These are phyloP conservation scores for Coemansia sp. DNA, from an alignment of 192 early-diverging fungal genomes.

Conservation along the genomic window DNA sequence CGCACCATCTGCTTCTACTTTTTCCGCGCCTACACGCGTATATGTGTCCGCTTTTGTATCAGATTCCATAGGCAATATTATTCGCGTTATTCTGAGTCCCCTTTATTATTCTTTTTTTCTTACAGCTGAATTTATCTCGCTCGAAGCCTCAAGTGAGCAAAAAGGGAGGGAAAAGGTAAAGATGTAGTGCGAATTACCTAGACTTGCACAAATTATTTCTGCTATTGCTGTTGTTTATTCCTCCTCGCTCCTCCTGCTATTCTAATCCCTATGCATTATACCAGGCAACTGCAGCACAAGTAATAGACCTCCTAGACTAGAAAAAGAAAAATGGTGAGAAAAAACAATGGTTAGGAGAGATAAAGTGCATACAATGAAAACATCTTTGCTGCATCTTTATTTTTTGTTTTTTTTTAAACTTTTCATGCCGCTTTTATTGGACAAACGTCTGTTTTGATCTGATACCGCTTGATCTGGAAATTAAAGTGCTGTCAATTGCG, in stretches of 20 bases:
- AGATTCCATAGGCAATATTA: conserved; percentile 13
- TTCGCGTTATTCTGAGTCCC: neutral
- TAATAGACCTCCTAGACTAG: neutral
- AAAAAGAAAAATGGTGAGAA: neutral
- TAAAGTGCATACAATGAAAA: too few relatives aligned
- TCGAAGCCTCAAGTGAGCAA: neutral
- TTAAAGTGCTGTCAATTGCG: too few relatives aligned
- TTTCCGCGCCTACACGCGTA: conserved; percentile 28
- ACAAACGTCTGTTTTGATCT: too few relatives aligned
- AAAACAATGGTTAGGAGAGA: neutral
- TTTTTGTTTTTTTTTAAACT: too few relatives aligned
- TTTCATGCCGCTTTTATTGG: too few relatives aligned
- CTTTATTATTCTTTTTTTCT: neutral
- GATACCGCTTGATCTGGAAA: too few relatives aligned
- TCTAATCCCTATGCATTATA: conserved; percentile 1
- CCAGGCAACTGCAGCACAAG: neutral
- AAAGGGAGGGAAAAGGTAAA: neutral
- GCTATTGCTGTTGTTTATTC: too few relatives aligned
- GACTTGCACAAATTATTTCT: too few relatives aligned
- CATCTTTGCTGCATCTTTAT: too few relatives aligned
- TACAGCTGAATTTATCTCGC: neutral
- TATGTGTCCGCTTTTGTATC: conserved; percentile 13
- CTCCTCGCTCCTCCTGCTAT: neutral
- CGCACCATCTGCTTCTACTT: conserved; percentile 8
- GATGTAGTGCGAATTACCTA: conserved; percentile 1